phyloP scores from a whole-genome alignment of 2,329 filamentous ascomycete genomes.

The Westerdykella ornata region DNA sequence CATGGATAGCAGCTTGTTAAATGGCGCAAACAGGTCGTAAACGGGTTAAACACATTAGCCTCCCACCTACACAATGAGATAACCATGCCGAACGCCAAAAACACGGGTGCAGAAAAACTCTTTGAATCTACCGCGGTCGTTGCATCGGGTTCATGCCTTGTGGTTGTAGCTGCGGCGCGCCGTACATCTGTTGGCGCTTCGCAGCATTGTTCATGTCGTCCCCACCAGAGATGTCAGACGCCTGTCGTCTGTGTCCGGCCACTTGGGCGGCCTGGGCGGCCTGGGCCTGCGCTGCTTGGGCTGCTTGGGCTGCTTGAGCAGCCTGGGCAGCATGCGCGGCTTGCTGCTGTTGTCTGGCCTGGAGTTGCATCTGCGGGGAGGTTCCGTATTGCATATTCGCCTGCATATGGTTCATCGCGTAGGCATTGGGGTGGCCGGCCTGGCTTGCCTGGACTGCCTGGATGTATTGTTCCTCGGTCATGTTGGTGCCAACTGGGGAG shows the following conservation, averaged over 20 bases:
- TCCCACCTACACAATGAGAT: too few relatives aligned
- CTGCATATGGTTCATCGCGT: slow-evolving; percentile 31
- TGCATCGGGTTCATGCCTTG: slow-evolving; percentile 46
- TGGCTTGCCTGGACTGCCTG: slow-evolving; percentile 38
- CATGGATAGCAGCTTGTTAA: too few relatives aligned
- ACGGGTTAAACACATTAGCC: too few relatives aligned
- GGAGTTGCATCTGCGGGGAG: slow-evolving; percentile 37
- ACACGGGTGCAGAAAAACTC: background rate
- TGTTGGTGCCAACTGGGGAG: slow-evolving; percentile 45
- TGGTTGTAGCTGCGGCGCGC: slow-evolving; percentile 32
- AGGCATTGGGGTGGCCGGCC: slow-evolving; percentile 33
- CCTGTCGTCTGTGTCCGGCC: slow-evolving; percentile 47
- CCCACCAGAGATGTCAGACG: slow-evolving; percentile 55
- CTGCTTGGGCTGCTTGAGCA: slow-evolving; percentile 31
- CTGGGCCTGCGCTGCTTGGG: slow-evolving; percentile 14
- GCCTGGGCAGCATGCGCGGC: slow-evolving; percentile 36
- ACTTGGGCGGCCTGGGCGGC: background rate
- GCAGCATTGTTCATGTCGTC: slow-evolving; percentile 46
- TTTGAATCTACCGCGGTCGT: slow-evolving; percentile 30
- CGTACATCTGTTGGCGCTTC: slow-evolving; percentile 56
- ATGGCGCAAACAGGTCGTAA: too few relatives aligned
- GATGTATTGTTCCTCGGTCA: slow-evolving; percentile 43
- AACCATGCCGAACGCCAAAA: too few relatives aligned
- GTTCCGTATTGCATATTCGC: slow-evolving; percentile 35
- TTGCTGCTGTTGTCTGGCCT: slow-evolving; percentile 26